Evolutionary conservation across 345 rosid species (phyloP), one percentile per base, ranked within the genome.

Genomic region (Brassica juncea): DNA sequence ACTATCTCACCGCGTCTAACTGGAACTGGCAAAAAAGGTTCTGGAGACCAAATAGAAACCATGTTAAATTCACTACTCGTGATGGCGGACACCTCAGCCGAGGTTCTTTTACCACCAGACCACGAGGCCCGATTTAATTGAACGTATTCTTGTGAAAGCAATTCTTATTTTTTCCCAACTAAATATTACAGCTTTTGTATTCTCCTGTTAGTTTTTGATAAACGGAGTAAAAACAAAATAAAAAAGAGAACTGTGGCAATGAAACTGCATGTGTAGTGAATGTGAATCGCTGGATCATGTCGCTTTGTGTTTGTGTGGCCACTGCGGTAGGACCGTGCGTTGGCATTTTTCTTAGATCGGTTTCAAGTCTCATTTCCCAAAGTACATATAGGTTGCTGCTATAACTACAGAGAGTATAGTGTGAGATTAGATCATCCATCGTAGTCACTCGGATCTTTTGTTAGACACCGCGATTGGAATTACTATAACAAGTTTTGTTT

Each of bases 361-460:
- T 57, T 64, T 64, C 66, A 19, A 49, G 71, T 62, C 39, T 47
- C 66, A 5, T 12, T 58, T 70, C 65, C 64, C 57, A 77, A 61
- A 77, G 75, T 62, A 70, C 70, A 70, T 47, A 57, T 59, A 60
- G 52, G 49, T 77, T 70, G 65, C n/a, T 69, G 28, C 52, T 68
- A 67, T 60, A 68, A 59, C 73, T 37, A 57, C 19, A 76, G 23
- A 58, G 39, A 35, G 6, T 52, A 23, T 23, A 21, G 12, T 16
- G 21, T n/a, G 63, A 69, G 69, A 57, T 58, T 37, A 61, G 37
- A 52, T 70, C 64, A 49, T 52, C 64, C 52, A 5, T 70, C 55
- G 37, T 34, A 52, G 15, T 77, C 70, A 63, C 25, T 71, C 31
- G 44, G 70, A 61, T 66, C 78, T 16, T 61, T 25, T 60, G 34